These are phyloP conservation scores for Gyromitra esculenta DNA, from an alignment of 2,329 filamentous ascomycete species.

Conservation along the genomic window DNA sequence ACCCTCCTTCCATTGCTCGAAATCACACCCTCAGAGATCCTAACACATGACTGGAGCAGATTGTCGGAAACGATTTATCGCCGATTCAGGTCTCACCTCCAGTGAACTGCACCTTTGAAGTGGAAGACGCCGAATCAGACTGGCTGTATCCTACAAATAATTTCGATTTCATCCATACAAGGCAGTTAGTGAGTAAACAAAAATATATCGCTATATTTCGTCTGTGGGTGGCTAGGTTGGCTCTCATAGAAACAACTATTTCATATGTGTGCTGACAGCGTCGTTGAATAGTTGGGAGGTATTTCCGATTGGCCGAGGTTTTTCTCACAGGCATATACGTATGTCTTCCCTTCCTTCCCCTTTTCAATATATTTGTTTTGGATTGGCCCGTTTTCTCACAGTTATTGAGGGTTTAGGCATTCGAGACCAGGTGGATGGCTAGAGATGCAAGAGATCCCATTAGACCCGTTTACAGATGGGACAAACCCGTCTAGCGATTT, in stretches of 20 bases:
- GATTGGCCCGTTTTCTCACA: constrained; percentile 2
- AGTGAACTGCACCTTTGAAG: constrained; percentile 58
- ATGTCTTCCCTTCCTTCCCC: neutral
- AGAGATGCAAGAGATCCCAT: constrained; percentile 58
- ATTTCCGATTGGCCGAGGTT: constrained; percentile 69
- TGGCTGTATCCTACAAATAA: constrained; percentile 59
- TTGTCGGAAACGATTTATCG: constrained; percentile 54
- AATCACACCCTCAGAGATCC: neutral
- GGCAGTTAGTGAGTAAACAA: constrained; percentile 55
- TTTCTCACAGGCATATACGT: constrained; percentile 64
- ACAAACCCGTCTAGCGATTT: constrained; percentile 50
- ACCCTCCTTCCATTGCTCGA: neutral
- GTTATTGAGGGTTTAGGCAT: constrained; percentile 29
- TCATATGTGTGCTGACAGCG: constrained; percentile 62
- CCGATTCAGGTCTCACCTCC: constrained; percentile 56
- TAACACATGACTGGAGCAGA: constrained; percentile 36
- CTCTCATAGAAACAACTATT: constrained; percentile 19
- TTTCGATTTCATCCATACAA: constrained; percentile 59
- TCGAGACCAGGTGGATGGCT: constrained; percentile 59
- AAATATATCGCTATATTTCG: constrained; percentile 46
- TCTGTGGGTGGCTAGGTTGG: neutral
- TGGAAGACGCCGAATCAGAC: constrained; percentile 59
- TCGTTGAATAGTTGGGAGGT: constrained; percentile 38
- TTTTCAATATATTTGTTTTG: constrained; percentile 15
- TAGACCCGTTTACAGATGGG: constrained; percentile 52